Evolutionary conservation across 2,329 filamentous ascomycete species (phyloP).

Genomic region (Alternaria sp.): DNA sequence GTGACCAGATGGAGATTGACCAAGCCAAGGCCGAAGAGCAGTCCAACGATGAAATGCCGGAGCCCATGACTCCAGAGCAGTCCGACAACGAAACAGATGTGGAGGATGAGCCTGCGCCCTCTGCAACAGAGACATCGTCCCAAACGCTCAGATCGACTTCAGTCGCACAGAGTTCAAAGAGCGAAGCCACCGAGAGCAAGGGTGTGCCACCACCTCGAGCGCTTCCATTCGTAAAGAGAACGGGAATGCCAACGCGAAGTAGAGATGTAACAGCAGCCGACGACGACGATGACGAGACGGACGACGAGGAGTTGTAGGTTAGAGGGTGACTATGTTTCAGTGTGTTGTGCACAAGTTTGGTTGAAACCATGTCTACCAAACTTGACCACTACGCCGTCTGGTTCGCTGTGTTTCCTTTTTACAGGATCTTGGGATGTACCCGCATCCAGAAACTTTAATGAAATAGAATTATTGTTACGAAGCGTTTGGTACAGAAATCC

Average conservation of each 20-base stretch:
- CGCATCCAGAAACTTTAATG: background rate
- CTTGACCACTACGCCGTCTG: background rate
- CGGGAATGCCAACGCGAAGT: background rate
- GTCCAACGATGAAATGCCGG: constrained; percentile 32
- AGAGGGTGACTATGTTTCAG: background rate
- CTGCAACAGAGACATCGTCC: constrained; percentile 21
- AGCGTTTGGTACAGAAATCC: background rate
- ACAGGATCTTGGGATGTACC: background rate
- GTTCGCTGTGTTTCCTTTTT: background rate
- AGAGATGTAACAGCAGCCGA: background rate
- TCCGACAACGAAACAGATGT: constrained; percentile 50
- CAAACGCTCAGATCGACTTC: constrained; percentile 26
- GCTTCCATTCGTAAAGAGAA: constrained; percentile 43
- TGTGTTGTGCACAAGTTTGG: background rate
- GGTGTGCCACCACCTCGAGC: constrained; percentile 45
- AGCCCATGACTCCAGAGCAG: constrained; percentile 45
- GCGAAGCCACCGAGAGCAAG: constrained; percentile 4
- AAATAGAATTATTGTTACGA: background rate
- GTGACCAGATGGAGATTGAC: constrained; percentile 46
- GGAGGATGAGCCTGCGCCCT: constrained; percentile 33
- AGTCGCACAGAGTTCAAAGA: background rate
- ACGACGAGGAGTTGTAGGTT: constrained; percentile 48
- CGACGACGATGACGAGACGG: constrained; percentile 46
- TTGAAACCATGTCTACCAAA: background rate
- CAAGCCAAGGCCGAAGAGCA: constrained; percentile 38